These are phyloP conservation scores for Porpolomopsis calyptriformis DNA, from an alignment of 768 basidiomycete species.

Conservation along the genomic window DNA sequence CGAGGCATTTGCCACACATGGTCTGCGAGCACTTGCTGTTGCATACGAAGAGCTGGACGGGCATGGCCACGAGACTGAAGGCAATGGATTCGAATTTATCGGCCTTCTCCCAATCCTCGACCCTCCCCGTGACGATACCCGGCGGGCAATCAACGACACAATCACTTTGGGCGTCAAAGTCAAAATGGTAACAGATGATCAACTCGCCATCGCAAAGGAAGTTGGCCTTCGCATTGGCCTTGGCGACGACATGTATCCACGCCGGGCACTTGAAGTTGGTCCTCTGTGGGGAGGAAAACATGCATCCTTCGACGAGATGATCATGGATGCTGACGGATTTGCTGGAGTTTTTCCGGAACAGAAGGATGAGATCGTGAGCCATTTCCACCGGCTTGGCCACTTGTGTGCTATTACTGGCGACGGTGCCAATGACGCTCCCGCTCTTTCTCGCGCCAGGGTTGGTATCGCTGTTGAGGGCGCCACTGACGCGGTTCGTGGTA, in stretches of 20 bases:
- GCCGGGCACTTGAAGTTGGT: slow-evolving; percentile 97
- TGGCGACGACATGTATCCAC: slow-evolving; percentile 99
- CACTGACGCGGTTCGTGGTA: slow-evolving; percentile 96
- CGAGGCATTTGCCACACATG: slow-evolving; percentile 90
- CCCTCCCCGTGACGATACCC: slow-evolving; percentile 95
- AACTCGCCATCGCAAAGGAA: slow-evolving; percentile 99
- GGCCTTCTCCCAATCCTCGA: slow-evolving; percentile 97
- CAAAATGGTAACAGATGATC: slow-evolving; percentile 99
- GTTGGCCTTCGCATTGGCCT: slow-evolving; percentile 96
- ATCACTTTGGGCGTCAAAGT: slow-evolving; percentile 92
- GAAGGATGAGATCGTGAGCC: slow-evolving; percentile 99
- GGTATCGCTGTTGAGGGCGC: slow-evolving; percentile 99
- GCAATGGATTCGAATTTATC: slow-evolving; percentile 94
- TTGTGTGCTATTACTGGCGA: slow-evolving; percentile 99
- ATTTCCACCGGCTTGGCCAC: slow-evolving; percentile 92
- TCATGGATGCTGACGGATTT: slow-evolving; percentile 98
- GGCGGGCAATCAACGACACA: slow-evolving; percentile 97
- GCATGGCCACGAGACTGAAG: slow-evolving; percentile 73
- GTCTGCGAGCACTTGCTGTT: slow-evolving; percentile 94
- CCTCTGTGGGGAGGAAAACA: slow-evolving; percentile 81
- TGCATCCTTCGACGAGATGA: slow-evolving; percentile 88
- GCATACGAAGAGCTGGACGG: slow-evolving; percentile 89
- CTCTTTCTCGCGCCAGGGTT: slow-evolving; percentile 95
- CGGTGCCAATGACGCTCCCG: slow-evolving; percentile 97
- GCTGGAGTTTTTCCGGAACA: slow-evolving; percentile 99